phyloP scores from a whole-genome alignment of 805 yeast genomes.

The Scheffersomyces coipomensis region DNA sequence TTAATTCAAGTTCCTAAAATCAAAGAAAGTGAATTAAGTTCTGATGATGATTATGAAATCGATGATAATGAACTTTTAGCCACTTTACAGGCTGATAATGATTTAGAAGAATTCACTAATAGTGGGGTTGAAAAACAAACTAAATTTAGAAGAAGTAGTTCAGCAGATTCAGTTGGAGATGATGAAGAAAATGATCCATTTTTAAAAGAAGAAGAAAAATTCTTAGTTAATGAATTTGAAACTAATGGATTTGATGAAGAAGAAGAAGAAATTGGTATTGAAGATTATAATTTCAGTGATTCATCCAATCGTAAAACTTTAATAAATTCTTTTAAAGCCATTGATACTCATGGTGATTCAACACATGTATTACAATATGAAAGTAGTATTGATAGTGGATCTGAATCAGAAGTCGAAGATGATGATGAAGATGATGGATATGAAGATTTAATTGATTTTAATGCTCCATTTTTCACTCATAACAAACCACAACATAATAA shows the following conservation, averaged over 20 bases:
- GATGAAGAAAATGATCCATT: slow-evolving; percentile 35
- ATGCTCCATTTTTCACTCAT: slow-evolving; percentile 28
- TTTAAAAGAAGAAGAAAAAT: slow-evolving; percentile 43
- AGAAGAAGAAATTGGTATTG: slow-evolving; percentile 28
- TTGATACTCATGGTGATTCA: slow-evolving; percentile 16
- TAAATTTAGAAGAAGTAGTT: slow-evolving; percentile 19
- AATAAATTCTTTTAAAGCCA: slow-evolving; percentile 18
- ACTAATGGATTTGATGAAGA: slow-evolving; percentile 46
- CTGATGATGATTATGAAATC: slow-evolving; percentile 67
- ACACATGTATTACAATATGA: slow-evolving; percentile 42
- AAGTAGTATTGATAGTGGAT: slow-evolving; percentile 31
- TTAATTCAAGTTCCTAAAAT: slow-evolving; percentile 51
- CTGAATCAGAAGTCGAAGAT: slow-evolving; percentile 34
- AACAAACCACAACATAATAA: not conserved
- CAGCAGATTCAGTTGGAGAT: slow-evolving; percentile 21
- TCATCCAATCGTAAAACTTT: slow-evolving; percentile 11
- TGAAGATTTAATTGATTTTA: slow-evolving; percentile 37
- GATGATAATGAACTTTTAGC: slow-evolving; percentile 48
- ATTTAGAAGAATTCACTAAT: slow-evolving; percentile 33
- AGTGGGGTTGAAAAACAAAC: not conserved
- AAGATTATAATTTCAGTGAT: slow-evolving; percentile 16
- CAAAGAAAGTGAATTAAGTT: slow-evolving; percentile 45
- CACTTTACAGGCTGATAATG: slow-evolving; percentile 47
- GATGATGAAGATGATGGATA: slow-evolving; percentile 38
- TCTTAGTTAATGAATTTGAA: slow-evolving; percentile 45